phyloP scores from a whole-genome alignment of 495 filamentous ascomycete genomes.

The Penicillium desertorum region DNA sequence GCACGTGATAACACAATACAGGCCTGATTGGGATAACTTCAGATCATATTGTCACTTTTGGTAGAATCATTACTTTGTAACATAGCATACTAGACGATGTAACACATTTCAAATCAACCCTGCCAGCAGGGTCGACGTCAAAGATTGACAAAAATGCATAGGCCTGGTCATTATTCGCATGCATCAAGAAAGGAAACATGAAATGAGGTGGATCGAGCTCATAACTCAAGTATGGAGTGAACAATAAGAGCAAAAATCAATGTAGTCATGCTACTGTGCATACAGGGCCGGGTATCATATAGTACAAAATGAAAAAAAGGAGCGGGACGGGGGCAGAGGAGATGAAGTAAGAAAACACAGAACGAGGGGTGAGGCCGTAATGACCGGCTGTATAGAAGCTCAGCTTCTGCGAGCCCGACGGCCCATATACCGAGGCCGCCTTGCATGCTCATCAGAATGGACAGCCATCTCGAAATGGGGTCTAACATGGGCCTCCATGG shows the following conservation, averaged over 20 bases:
- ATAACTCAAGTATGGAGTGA: background rate
- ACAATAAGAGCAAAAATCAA: background rate
- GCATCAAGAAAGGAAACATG: background rate
- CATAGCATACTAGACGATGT: background rate
- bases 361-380: background rate
- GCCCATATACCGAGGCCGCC: slow-evolving; percentile 42
- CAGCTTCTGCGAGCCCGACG: slow-evolving; percentile 35
- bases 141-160: background rate
- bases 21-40: too few species aligned
- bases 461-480: slow-evolving; percentile 23
- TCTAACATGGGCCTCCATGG: slow-evolving; percentile 17
- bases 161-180: background rate
- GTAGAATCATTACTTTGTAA: background rate
- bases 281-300: slow-evolving; percentile 18
- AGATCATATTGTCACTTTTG: too few species aligned
- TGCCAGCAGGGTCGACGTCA: background rate
- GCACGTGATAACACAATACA: too few species aligned
- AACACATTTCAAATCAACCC: background rate
- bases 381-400: background rate
- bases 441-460: slow-evolving; percentile 22
- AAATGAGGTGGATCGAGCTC: background rate
- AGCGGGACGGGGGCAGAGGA: background rate
- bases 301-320: background rate
- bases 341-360: background rate
- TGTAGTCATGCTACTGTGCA: background rate